phyloP scores from a whole-genome alignment of 163 green algal species.

The Chlamydomonas reinhardtii region DNA sequence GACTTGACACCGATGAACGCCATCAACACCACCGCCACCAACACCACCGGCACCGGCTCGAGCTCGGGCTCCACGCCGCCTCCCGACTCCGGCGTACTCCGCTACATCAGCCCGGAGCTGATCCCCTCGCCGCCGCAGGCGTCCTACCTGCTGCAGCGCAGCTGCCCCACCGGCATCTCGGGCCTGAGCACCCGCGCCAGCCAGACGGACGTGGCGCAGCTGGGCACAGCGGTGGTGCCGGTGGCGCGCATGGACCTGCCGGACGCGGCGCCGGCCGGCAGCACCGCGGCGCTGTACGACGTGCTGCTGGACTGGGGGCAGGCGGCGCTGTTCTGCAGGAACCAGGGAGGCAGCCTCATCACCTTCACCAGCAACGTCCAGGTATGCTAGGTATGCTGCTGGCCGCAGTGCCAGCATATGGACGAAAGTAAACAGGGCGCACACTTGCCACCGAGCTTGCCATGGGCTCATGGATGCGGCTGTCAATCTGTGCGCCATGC shows the following conservation, averaged over 20 bases:
- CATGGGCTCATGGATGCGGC: no score
- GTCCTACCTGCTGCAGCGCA: background rate
- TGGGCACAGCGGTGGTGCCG: no score
- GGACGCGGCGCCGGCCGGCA: no score
- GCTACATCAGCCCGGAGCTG: background rate
- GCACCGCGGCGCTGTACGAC: background rate
- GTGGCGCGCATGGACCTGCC: background rate
- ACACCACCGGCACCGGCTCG: background rate
- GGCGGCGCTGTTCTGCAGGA: background rate
- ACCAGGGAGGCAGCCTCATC: background rate
- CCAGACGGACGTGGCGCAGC: background rate
- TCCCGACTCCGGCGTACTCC: no score
- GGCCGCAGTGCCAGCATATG: no score
- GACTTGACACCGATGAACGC: background rate
- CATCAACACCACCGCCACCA: background rate
- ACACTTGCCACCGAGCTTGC: no score
- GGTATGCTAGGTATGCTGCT: no score
- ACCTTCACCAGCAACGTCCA: background rate
- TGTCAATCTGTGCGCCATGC: no score
- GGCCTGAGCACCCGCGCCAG: background rate
- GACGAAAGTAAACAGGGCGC: no score
- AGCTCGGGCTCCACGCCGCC: no score
- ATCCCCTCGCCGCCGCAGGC: background rate
- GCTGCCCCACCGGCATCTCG: background rate
- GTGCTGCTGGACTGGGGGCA: background rate